Base-by-base conservation (phyloP, 371 early-diverging fungal genomes). In the Rhizopus arrhizus region DNA sequence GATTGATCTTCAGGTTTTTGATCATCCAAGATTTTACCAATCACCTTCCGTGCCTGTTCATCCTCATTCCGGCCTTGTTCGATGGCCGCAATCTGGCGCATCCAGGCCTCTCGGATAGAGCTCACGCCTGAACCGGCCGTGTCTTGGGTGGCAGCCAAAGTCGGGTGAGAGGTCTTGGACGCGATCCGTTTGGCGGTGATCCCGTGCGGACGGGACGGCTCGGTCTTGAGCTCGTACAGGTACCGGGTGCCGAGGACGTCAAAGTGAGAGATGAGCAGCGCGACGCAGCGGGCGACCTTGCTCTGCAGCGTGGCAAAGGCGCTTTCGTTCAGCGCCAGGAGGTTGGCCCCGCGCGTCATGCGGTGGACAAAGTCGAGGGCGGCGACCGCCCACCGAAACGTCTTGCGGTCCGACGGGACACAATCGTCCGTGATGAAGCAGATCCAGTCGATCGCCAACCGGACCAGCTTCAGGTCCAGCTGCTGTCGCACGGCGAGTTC, bases 361-460 rank as follows among this genome's bases (percentile, higher is more conserved):
- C 82, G 70, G 86, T 91, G 89, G 2, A 91, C 89, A 68, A 91
- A 91, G 65, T 92, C 91, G 2, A 95, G 81, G 2, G 94, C 94
- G 48, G 86, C 77, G 41, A 95, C 89, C 3, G 91, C 91, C 95
- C 95, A 95, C 28, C 92, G 84, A 76, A 93, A 91, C 0, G 94
- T 95, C 65, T 89, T 91, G 22, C 87, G 78, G 49, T 91, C 91
- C 10, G 85, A 84, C 0, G 89, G 89, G 43, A 84, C 81, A 65
- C 92, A 91, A 56, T 91, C 91, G 51, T 88, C 88, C 34, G 82
- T 83, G 35, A 89, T 84, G 59, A 95, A 95, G 56, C 86, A 88
- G 43, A 92, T 89, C 95, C 95, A 95, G 47, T 91, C 91, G 42
- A 91, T 89, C 2, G 92, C 83, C 15, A 95, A 75, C 8, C 86